Evolutionary conservation across 176 grass and related monocot species (phyloP), one percentile per base, ranked within the genome.

Genomic region (Poa annua): DNA sequence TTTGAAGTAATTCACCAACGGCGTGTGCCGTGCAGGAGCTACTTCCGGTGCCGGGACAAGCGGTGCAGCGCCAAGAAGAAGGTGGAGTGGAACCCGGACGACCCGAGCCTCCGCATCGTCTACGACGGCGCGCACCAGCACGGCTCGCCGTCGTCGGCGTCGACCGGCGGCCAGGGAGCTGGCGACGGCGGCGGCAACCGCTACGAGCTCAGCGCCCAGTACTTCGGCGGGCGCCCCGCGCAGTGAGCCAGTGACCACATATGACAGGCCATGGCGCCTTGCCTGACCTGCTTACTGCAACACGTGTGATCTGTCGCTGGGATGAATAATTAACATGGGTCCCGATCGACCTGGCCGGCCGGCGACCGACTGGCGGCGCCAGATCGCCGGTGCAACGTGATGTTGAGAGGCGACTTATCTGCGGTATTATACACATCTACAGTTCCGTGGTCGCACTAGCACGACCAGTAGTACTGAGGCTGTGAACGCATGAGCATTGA

Each of bases 21-120:
- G 76, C 16, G 12, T 7, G 15, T 5, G 4, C 36, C 25, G 22
- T 55, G 52, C 78, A 97, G 91, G 85, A 90, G 85, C 66, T 97
- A 97, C 81, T 97, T 92, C 89, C 90, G 87, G 78, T 97, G 94
- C 80, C 87, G 90, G 45, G 83, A 92, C 52, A 88, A 22, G 76
- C 55, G 20, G 19, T 97, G 94, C 87, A 82, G 54, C 50, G 94
- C 80, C 11, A 94, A 88, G 85, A 97, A 97, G 82, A 86, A 76
- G 85, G 91, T 92, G 59, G 94, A 97, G 82, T 97, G 94, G 94
- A 82, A 50, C 75, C 87, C 89, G 22, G 4, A 20, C 41, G 66
- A 82, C 67, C 81, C 89, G 8, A 66, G 24, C 50, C 24, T 90
- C 63, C 88, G 87, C 71, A 17, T 94, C 33, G 81, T 84, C 75